Conservation (phyloP, 2,329 filamentous ascomycete species). For the Fusarium poae region DNA sequence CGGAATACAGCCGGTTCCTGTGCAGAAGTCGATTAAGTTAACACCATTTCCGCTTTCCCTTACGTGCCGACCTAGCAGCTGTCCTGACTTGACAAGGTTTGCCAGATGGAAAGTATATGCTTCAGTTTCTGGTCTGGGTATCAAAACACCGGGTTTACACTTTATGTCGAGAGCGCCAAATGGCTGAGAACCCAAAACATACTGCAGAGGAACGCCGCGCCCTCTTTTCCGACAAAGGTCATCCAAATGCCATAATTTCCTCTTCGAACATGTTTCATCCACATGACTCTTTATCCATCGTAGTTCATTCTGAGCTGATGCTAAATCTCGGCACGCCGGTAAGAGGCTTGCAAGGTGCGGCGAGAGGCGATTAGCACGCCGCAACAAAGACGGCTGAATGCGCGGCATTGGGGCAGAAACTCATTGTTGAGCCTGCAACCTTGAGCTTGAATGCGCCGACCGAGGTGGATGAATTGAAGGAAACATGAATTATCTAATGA, state of each 20-base stretch:
- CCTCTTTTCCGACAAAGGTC: conserved; percentile 64
- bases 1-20: conserved; percentile 90
- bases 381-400: conserved; percentile 69
- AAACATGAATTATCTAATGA: neutral
- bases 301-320: conserved; percentile 76
- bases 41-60: conserved; percentile 54
- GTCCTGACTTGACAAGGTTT: conserved; percentile 54
- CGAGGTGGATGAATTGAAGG: neutral
- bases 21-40: conserved; percentile 85
- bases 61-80: conserved; percentile 19
- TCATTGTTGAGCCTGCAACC: conserved; percentile 30
- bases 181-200: conserved; percentile 87
- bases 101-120: conserved; percentile 72
- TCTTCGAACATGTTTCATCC: conserved; percentile 46
- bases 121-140: conserved; percentile 85
- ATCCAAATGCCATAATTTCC: conserved; percentile 48
- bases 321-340: conserved; percentile 71
- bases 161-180: conserved; percentile 86
- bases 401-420: conserved; percentile 67
- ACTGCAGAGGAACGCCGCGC: conserved; percentile 84
- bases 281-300: conserved; percentile 78
- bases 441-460: neutral
- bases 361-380: conserved; percentile 66
- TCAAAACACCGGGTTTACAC: conserved; percentile 83
- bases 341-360: conserved; percentile 72